Conservation (phyloP, 768 basidiomycete species). For the Mycena galopus region DNA sequence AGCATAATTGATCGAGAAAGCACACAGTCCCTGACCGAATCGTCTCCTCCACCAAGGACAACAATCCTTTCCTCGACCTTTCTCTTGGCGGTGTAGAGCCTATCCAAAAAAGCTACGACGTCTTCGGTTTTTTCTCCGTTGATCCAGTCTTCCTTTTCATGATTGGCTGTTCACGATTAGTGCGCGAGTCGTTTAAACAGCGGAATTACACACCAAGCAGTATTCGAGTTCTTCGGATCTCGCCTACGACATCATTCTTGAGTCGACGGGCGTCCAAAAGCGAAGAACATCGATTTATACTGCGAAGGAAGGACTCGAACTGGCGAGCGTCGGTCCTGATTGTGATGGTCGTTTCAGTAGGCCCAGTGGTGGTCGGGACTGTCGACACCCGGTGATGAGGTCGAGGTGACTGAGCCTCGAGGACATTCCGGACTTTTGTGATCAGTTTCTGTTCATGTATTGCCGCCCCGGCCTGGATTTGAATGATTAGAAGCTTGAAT, state of each 20-base stretch:
- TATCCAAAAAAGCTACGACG: constrained; percentile 87
- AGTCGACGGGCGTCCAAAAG: constrained; percentile 90
- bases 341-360: constrained; percentile 79
- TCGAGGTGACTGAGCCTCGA: constrained; percentile 83
- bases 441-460: constrained; percentile 79
- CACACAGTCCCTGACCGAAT: constrained; percentile 59
- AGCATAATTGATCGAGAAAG: neutral
- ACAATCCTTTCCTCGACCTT: constrained; percentile 90
- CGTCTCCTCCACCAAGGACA: constrained; percentile 77
- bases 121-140: constrained; percentile 88
- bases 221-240: constrained; percentile 85
- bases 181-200: neutral
- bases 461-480: constrained; percentile 60
- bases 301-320: constrained; percentile 92
- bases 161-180: constrained; percentile 66
- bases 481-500: constrained; percentile 11
- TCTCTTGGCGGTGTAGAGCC: constrained; percentile 90
- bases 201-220: constrained; percentile 67
- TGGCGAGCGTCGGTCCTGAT: constrained; percentile 84
- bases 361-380: constrained; percentile 47
- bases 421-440: constrained; percentile 86
- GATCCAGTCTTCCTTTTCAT: constrained; percentile 91
- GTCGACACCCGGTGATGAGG: constrained; percentile 59
- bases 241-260: constrained; percentile 93
- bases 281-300: constrained; percentile 85